phyloP scores from a whole-genome alignment of 768 basidiomycete genomes.

The Kwoniella mangroviensis region DNA sequence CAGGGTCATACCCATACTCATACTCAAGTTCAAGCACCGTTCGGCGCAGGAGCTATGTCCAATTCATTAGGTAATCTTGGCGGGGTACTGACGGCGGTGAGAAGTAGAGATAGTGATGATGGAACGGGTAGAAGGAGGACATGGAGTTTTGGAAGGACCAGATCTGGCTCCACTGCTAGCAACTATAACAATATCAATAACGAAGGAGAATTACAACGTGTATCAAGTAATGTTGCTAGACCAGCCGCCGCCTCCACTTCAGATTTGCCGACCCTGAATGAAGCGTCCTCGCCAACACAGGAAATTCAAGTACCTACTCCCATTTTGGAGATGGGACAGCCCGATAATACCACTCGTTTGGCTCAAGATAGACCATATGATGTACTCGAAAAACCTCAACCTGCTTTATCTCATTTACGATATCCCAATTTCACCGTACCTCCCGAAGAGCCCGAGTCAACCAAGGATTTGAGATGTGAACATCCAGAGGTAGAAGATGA shows the following conservation, averaged over 20 bases:
- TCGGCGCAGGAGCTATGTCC: not conserved
- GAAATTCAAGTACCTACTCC: not conserved
- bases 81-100: conserved; percentile 18
- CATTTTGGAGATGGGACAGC: not conserved
- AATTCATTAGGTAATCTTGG: conserved; percentile 13
- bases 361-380: conserved; percentile 21
- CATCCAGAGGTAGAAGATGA: conserved; percentile 42
- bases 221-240: conserved; percentile 5
- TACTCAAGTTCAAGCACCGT: not conserved
- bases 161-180: conserved; percentile 18
- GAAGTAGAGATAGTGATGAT: conserved; percentile 43
- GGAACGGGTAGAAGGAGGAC: conserved; percentile 22
- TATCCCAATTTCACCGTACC: conserved; percentile 52
- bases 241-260: not conserved
- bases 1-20: not conserved
- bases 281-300: not conserved
- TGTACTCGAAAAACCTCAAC: conserved; percentile 44
- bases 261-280: not conserved
- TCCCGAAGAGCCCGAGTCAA: not conserved
- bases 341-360: not conserved
- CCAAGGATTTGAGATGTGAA: conserved; percentile 17
- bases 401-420: conserved; percentile 31
- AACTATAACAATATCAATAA: not conserved
- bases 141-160: conserved; percentile 37
- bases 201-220: not conserved